A percentile compares a stretch with the other conserved stretches of the same genome.
phyloP scores from a whole-genome alignment of 306 rosid genomes.

The Quercus aquifolioides region DNA sequence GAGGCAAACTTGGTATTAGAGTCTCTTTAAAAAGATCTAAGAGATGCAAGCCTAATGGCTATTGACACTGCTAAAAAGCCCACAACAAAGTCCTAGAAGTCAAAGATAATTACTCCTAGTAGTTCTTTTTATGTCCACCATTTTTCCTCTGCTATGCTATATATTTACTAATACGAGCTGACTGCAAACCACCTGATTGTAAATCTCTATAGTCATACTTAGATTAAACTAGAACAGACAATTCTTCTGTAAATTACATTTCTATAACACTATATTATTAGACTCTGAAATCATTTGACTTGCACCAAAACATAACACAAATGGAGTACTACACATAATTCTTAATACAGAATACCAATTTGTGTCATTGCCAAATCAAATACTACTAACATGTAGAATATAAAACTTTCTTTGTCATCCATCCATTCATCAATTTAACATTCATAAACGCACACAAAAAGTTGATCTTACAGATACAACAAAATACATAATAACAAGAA shows the following conservation, averaged over 20 bases:
- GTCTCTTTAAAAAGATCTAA: no score
- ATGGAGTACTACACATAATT: background rate
- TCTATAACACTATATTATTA: background rate
- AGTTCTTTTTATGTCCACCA: no score
- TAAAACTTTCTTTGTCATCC: background rate
- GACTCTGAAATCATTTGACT: background rate
- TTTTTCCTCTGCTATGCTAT: no score
- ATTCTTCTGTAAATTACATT: background rate
- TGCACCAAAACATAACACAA: background rate
- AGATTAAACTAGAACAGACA: background rate
- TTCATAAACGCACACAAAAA: background rate
- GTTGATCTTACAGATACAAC: background rate
- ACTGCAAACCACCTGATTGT: background rate
- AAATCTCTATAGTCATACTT: background rate
- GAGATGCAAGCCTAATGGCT: no score
- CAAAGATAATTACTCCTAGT: no score
- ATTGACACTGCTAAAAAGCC: no score
- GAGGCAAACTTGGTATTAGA: no score
- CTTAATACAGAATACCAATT: background rate
- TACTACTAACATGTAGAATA: background rate
- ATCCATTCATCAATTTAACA: background rate
- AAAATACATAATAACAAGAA: background rate
- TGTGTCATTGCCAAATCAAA: slow-evolving; percentile 4
- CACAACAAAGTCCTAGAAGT: no score
- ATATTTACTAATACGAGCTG: no score